Percentiles rank a stretch among this genome's conserved stretches.
Conservation (phyloP, 2,329 filamentous ascomycete genomes). For the Pezizomycotina sp. region DNA sequence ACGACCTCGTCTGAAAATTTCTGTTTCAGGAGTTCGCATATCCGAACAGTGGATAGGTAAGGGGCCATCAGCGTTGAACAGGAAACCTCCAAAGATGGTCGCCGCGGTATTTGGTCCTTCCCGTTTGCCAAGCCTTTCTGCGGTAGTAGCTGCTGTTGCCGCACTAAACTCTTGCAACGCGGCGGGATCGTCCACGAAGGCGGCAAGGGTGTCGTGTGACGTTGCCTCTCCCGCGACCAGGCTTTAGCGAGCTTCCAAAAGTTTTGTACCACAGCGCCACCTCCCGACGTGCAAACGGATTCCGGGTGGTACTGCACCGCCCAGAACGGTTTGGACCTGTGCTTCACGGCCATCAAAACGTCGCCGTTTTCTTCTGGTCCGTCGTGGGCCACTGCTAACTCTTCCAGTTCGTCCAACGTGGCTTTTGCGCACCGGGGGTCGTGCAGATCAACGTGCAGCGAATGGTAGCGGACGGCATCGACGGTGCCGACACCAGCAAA, state of each 20-base stretch:
- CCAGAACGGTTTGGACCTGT: constrained; percentile 57
- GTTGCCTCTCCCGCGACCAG: constrained; percentile 32
- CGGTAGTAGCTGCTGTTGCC: constrained; percentile 6
- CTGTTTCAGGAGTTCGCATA: constrained; percentile 24
- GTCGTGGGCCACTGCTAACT: constrained; percentile 28
- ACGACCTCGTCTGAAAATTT: constrained; percentile 21
- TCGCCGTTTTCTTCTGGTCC: constrained; percentile 32
- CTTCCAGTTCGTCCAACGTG: constrained; percentile 23
- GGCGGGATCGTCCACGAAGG: constrained; percentile 20
- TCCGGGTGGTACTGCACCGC: constrained; percentile 85
- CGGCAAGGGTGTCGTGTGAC: constrained; percentile 24
- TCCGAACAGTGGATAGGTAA: constrained; percentile 14
- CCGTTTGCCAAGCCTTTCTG: neutral
- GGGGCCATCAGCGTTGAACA: too few relatives aligned
- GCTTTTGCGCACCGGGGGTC: too few relatives aligned
- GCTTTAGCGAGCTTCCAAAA: constrained; percentile 53
- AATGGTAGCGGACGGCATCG: constrained; percentile 31
- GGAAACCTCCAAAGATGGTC: too few relatives aligned
- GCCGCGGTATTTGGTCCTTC: too few relatives aligned
- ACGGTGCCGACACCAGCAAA: constrained; percentile 40
- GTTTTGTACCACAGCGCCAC: constrained; percentile 50
- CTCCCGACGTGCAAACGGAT: constrained; percentile 61
- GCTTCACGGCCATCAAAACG: constrained; percentile 64
- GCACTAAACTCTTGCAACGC: constrained; percentile 18
- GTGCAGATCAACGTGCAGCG: constrained; percentile 27